Evolutionary conservation across 371 early-diverging fungal species (phyloP).

Genomic region (Saksenaea oblongispora): DNA sequence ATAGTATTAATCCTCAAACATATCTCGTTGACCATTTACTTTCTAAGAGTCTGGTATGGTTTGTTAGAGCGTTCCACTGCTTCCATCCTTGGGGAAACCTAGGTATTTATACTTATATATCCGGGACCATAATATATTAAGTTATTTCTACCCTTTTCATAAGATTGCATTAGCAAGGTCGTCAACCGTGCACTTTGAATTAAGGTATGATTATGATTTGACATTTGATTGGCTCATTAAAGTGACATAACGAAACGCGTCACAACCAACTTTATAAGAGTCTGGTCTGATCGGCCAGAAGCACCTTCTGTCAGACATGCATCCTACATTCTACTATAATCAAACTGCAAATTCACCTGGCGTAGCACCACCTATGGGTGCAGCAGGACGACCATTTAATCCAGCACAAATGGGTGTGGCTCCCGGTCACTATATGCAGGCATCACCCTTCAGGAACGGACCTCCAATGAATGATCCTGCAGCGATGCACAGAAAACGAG

Average conservation of each 20-base stretch:
- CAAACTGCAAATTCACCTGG: conserved; percentile 15
- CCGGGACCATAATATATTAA: too few species aligned
- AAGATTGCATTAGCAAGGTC: too few species aligned
- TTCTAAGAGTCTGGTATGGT: too few species aligned
- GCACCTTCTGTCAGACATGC: conserved; percentile 12
- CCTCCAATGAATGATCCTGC: conserved; percentile 17
- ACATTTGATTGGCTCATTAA: neutral
- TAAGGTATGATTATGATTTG: too few species aligned
- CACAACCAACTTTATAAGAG: neutral
- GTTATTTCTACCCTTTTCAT: too few species aligned
- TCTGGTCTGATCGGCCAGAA: neutral
- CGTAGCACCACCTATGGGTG: conserved; percentile 3
- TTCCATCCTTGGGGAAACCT: too few species aligned
- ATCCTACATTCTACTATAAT: conserved; percentile 35
- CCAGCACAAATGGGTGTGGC: conserved; percentile 19
- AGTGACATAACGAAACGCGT: neutral
- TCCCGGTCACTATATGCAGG: conserved; percentile 20
- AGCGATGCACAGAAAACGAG: conserved; percentile 22
- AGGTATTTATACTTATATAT: too few species aligned
- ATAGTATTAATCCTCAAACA: too few species aligned
- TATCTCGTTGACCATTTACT: too few species aligned
- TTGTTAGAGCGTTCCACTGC: too few species aligned
- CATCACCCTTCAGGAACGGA: conserved; percentile 15
- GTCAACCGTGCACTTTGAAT: too few species aligned
- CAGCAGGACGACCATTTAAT: conserved; percentile 15